Conservation (phyloP, 345 rosid species). For the Cardamine chenopodiifolia region DNA sequence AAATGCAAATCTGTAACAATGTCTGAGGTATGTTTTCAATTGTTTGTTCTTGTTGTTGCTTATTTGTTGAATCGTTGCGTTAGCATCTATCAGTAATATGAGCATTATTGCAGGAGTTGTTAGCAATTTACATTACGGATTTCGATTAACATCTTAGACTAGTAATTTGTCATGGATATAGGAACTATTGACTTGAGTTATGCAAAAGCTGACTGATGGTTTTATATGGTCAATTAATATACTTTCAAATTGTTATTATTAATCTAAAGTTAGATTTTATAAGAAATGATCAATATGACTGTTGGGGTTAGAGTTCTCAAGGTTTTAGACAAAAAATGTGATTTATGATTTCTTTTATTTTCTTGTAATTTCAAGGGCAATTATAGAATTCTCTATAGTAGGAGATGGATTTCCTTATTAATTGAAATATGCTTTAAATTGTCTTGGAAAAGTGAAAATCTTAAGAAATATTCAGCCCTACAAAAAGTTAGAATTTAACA, state of each 20-base stretch:
- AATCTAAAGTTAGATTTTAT: neutral
- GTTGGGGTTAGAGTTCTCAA: neutral
- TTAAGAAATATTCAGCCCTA: neutral
- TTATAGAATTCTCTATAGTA: too few species aligned
- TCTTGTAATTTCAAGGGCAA: neutral
- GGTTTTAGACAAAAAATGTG: neutral
- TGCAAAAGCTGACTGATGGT: neutral
- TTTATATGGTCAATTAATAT: neutral
- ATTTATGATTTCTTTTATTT: neutral
- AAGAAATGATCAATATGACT: neutral
- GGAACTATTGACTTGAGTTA: neutral
- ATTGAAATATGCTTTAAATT: neutral
- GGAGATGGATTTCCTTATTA: neutral
- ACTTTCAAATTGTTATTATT: neutral
- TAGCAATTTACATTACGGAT: neutral
- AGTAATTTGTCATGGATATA: neutral
- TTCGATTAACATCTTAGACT: neutral
- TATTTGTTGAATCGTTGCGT: neutral
- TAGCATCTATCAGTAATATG: neutral
- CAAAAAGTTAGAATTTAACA: neutral
- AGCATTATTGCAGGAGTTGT: neutral
- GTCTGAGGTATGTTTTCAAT: constrained; percentile 19
- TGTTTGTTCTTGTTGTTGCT: neutral
- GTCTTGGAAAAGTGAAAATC: neutral
- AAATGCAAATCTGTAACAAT: constrained; percentile 31